Evolutionary conservation across 2,329 filamentous ascomycete species (phyloP), one percentile per base, ranked within the genome.

Genomic region (Madurella fahalii): DNA sequence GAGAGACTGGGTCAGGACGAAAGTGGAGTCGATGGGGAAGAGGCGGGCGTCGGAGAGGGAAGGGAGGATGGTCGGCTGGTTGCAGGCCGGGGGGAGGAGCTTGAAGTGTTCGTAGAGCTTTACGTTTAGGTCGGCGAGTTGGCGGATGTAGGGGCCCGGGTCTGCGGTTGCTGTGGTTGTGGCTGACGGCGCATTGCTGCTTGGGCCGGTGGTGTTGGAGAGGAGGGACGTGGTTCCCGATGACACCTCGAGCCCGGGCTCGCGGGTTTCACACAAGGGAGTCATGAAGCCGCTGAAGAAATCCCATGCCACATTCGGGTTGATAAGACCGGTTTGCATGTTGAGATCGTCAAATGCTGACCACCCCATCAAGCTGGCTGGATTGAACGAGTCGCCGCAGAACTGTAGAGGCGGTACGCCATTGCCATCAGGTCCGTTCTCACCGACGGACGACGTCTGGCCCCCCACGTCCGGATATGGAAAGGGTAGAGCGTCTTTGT

Each of bases 51-150:
- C 18, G 25, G 25, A 25, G 4, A 25, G 25, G 25, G 25, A 25
- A 4, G 25, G 25, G 4, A 7, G 25, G 25, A 25, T 7, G 25
- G 25, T 11, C 11, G 34, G 34, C 34, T 4, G 34, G 13, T 37
- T 11, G 34, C 34, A 15, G n/a, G 31, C 4, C 2, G 50, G 47
- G 32, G 53, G 42, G 4, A 55, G 16, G 5, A 42, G n/a, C 18
- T 47, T 25, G 25, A 32, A 17, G 30, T 51, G 53, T n/a, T 55
- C 53, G 42, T 55, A 55, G 9, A 55, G 16, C 5, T 30, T 20
- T 2, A 55, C 53, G 39, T 50, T 47, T 4, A 55, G 43, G 42
- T 55, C 49, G 20, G 53, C 47, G 31, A 55, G 53, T 30, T 47
- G 53, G 16, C 47, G 47, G 48, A 55, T 32, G 34, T 31, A 51